Evolutionary conservation across 345 rosid species (phyloP), one percentile per base, ranked within the genome.

Genomic region (Erucastrum elatum): DNA sequence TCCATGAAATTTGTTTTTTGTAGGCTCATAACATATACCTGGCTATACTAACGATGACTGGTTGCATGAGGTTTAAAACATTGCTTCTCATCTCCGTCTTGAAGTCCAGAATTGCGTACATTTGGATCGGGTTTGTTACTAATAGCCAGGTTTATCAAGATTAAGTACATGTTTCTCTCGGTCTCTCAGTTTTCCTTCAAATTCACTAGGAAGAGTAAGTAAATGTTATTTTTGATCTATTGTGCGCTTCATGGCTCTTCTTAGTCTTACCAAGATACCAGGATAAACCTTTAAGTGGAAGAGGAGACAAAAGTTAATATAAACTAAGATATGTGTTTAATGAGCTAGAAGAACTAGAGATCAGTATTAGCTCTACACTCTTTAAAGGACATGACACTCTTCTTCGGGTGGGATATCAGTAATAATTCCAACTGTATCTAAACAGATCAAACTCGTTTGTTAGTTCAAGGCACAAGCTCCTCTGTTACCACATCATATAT

Each of bases 401-500:
- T 21, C 21, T 21, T 21, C 21, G 21, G 21, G 21, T 21, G 21
- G 21, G 21, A 21, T 21, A 21, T 21, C 21, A 21, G 21, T 46
- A 46, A 11, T 46, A 16, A 46, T 46, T 21, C 53, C 53, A 12
- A 5, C 53, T 46, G 15, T 4, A 49, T 13, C 56, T 49, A 49
- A 49, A 49, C 56, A 13, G 16, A n/a, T 49, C 17, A n/a, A 13
- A 49, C 58, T 51, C 58, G 58, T 51, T 44, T 51, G 61, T 56
- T 39, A 39, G 46, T 66, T 58, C 60, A 75, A 67, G 67, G 5
- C 60, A 55, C 10, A 55, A 69, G 21, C 69, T 76, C 37, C 29
- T 31, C 2, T 61, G 49, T 77, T 17, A 59, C 34, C 74, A 75
- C 56, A 53, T 76, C 56, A 65, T 9, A n/a, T 9, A 34, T 74